A percentile compares a stretch with the other conserved stretches of the same genome.
Conservation (phyloP, 2,329 filamentous ascomycete genomes). For the Neocatenulostroma microsporum region DNA sequence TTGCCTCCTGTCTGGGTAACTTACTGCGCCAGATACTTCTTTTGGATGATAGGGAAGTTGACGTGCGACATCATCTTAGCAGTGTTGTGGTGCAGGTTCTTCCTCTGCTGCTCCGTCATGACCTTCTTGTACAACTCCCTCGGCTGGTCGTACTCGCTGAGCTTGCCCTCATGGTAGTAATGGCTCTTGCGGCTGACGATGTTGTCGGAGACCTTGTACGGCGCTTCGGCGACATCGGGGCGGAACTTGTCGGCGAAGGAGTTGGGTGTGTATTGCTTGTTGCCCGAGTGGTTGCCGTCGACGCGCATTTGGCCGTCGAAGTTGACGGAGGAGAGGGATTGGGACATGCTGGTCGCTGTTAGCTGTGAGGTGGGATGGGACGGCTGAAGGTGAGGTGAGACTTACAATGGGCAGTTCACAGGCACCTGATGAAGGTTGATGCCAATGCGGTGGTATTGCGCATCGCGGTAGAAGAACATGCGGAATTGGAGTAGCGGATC, state of each 20-base stretch:
- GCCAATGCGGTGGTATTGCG: slow-evolving; percentile 47
- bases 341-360: too few relatives aligned
- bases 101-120: slow-evolving; percentile 39
- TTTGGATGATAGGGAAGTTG: slow-evolving; percentile 26
- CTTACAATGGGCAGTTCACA: slow-evolving; percentile 41
- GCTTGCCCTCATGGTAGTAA: slow-evolving; percentile 48
- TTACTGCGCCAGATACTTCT: slow-evolving; percentile 48
- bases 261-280: slow-evolving; percentile 45
- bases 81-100: slow-evolving; percentile 45
- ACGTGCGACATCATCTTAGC: slow-evolving; percentile 27
- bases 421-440: slow-evolving; percentile 44
- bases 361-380: too few relatives aligned
- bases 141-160: slow-evolving; percentile 47
- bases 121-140: slow-evolving; percentile 40
- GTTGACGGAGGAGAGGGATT: slow-evolving; percentile 40
- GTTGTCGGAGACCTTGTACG: slow-evolving; percentile 44
- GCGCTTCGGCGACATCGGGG: slow-evolving; percentile 44
- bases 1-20: too few relatives aligned
- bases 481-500: slow-evolving; percentile 44
- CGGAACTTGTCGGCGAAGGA: slow-evolving; percentile 36
- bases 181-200: slow-evolving; percentile 47
- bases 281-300: slow-evolving; percentile 42
- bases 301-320: slow-evolving; percentile 45
- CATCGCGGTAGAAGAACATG: slow-evolving; percentile 42
- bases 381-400: slow-evolving; percentile 41